Conservation (phyloP, 2,329 filamentous ascomycete species). For the Talaromyces sp. region DNA sequence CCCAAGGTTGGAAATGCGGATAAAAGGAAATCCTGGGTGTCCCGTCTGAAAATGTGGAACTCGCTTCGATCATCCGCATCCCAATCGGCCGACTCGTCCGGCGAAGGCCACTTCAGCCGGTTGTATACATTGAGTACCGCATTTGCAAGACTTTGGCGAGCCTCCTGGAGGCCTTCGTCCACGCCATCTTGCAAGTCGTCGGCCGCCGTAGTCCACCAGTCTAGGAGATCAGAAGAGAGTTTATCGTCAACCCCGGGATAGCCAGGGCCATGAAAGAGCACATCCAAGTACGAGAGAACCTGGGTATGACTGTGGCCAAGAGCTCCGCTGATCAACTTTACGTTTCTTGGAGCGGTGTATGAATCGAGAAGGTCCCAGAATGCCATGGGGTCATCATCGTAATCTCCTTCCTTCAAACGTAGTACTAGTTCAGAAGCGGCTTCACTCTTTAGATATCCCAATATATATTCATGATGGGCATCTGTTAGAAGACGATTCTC, state of each 20-base stretch:
- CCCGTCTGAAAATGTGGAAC: constrained; percentile 40
- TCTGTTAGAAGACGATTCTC: constrained; percentile 22
- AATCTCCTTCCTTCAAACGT: constrained; percentile 30
- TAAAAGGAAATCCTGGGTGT: constrained; percentile 43
- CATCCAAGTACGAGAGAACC: constrained; percentile 33
- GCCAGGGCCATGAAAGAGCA: constrained; percentile 36
- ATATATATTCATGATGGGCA: constrained; percentile 23
- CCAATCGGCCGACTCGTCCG: constrained; percentile 34
- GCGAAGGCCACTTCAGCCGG: constrained; percentile 37
- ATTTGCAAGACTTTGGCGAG: constrained; percentile 35
- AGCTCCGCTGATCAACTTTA: constrained; percentile 26
- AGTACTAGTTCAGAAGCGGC: constrained; percentile 28
- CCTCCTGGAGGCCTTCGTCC: constrained; percentile 22
- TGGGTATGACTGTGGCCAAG: constrained; percentile 28
- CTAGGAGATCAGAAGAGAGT: constrained; percentile 33
- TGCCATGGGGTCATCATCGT: constrained; percentile 33
- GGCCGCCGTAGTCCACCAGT: constrained; percentile 40
- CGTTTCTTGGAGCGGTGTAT: constrained; percentile 28
- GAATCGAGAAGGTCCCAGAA: constrained; percentile 38
- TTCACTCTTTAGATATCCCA: constrained; percentile 31
- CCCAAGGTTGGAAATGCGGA: constrained; percentile 41
- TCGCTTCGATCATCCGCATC: constrained; percentile 39
- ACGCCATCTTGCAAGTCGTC: constrained; percentile 32
- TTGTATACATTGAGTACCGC: constrained; percentile 39
- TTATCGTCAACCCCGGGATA: constrained; percentile 37